Percentiles rank a stretch among this genome's conserved stretches.
phyloP scores from a whole-genome alignment of 2,329 filamentous ascomycete genomes.

The Zelopaecilomyces penicillatus region DNA sequence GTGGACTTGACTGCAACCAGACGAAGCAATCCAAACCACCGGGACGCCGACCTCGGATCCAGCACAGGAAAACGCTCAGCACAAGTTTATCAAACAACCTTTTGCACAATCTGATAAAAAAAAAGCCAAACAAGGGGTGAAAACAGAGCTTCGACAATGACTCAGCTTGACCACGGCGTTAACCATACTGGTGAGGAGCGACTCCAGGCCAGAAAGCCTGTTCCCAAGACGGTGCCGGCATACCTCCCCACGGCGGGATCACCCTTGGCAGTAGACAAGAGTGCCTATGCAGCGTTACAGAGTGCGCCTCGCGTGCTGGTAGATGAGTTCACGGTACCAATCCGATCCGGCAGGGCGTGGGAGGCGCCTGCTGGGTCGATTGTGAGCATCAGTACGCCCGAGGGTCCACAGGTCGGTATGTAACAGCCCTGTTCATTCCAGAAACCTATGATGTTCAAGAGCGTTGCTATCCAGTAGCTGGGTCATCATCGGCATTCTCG shows the following conservation, averaged over 20 bases:
- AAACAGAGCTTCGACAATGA: constrained; percentile 4
- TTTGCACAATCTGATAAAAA: not conserved
- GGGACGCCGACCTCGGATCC: too few relatives aligned
- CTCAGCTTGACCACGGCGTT: constrained; percentile 5
- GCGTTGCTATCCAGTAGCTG: too few relatives aligned
- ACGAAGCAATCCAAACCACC: too few relatives aligned
- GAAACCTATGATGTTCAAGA: too few relatives aligned
- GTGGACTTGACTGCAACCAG: too few relatives aligned
- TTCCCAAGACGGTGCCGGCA: constrained; percentile 41
- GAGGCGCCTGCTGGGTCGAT: constrained; percentile 59
- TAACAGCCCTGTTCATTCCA: constrained; percentile 1
- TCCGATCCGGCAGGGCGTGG: constrained; percentile 68
- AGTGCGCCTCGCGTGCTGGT: constrained; percentile 31
- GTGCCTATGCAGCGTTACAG: constrained; percentile 54
- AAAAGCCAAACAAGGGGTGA: not conserved
- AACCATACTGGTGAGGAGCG: constrained; percentile 22
- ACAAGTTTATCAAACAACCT: too few relatives aligned
- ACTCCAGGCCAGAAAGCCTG: constrained; percentile 33
- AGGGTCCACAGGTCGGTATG: constrained; percentile 65
- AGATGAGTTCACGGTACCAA: constrained; percentile 55
- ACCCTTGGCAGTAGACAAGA: constrained; percentile 34
- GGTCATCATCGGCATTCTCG: too few relatives aligned
- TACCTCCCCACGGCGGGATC: constrained; percentile 37
- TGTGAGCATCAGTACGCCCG: constrained; percentile 64
- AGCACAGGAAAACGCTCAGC: too few relatives aligned